Percentiles rank a stretch among this genome's conserved stretches.
These are phyloP conservation scores for Ananas comosus DNA, from an alignment of 176 grass and related monocot genomes.

Conservation along the genomic window DNA sequence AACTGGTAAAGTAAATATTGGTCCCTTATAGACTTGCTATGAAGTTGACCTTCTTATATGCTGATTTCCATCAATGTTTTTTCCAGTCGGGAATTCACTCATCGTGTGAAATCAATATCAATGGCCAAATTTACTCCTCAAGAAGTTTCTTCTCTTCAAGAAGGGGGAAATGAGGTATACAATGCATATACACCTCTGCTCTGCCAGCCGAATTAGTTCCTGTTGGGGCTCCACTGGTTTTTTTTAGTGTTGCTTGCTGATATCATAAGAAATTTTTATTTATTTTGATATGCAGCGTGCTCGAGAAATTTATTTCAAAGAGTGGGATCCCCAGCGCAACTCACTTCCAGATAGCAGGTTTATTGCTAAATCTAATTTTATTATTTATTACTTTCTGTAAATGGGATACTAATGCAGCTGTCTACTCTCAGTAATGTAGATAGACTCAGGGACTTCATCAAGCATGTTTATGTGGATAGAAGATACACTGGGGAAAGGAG, in stretches of 20 bases:
- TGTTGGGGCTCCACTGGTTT: neutral
- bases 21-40: neutral
- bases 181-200: neutral
- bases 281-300: conserved; percentile 32
- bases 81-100: conserved; percentile 56
- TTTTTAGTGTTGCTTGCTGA: conserved; percentile 13
- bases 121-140: conserved; percentile 59
- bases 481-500: conserved; percentile 36
- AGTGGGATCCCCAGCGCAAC: conserved; percentile 45
- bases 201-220: neutral
- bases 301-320: conserved; percentile 56
- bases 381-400: conserved; percentile 16
- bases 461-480: conserved; percentile 44
- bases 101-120: conserved; percentile 66
- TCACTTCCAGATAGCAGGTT: conserved; percentile 50
- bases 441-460: conserved; percentile 58
- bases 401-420: conserved; percentile 10
- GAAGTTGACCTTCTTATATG: neutral
- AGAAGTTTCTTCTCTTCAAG: conserved; percentile 54
- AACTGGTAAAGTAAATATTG: neutral
- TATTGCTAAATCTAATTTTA: conserved; percentile 15
- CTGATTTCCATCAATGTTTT: conserved; percentile 4
- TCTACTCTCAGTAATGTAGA: conserved; percentile 37
- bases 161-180: conserved; percentile 57
- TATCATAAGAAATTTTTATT: neutral